Conservation (phyloP, 2,329 filamentous ascomycete species). For the Nothopassalora personata region DNA sequence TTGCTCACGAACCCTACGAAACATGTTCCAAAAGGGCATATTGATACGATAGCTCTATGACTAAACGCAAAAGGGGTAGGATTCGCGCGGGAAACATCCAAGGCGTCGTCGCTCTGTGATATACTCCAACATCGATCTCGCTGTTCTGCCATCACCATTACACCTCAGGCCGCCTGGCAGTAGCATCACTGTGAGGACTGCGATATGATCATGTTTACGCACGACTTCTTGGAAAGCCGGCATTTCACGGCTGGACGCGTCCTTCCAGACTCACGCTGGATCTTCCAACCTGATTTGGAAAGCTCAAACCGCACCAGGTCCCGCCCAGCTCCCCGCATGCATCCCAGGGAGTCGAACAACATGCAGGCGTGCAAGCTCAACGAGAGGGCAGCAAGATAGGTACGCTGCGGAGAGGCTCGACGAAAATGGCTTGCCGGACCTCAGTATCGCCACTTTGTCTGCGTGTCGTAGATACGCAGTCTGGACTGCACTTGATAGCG, state of each 20-base stretch:
- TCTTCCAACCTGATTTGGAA: constrained; percentile 1
- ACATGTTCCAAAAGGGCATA: background rate
- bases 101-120: too few species aligned
- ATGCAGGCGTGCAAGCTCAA: background rate
- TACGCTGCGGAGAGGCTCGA: background rate
- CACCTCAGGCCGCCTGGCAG: background rate
- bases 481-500: background rate
- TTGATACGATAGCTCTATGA: background rate
- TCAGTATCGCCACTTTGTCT: background rate
- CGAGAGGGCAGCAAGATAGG: background rate
- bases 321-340: background rate
- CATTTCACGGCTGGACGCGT: background rate
- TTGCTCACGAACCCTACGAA: too few species aligned
- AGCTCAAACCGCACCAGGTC: background rate
- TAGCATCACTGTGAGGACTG: background rate
- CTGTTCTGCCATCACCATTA: too few species aligned
- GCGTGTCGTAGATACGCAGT: background rate
- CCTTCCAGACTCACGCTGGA: background rate
- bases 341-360: background rate
- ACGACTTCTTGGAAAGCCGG: background rate
- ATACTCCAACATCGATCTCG: background rate
- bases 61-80: background rate
- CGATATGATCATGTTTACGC: background rate
- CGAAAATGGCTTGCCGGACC: background rate
- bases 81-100: background rate